These are phyloP conservation scores for Phytophthora tentaculata DNA, from an alignment of 352 stramenopile species.

Conservation along the genomic window DNA sequence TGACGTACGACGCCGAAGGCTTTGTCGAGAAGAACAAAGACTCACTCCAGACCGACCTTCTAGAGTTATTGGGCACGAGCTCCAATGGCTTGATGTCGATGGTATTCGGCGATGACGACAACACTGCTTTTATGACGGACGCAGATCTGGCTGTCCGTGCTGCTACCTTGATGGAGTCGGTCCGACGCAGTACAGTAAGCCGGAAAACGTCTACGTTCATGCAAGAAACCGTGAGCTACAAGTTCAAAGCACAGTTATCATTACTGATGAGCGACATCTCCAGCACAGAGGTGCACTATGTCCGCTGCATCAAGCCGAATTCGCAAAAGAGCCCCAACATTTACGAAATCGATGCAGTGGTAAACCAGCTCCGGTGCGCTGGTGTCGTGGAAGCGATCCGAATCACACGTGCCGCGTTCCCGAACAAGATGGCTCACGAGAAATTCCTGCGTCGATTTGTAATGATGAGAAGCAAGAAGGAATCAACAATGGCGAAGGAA, in stretches of 20 bases:
- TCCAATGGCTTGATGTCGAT: conserved; percentile 76
- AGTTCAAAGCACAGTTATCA: conserved; percentile 90
- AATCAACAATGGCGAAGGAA: conserved; percentile 21
- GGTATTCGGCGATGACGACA: conserved; percentile 65
- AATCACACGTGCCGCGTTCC: conserved; percentile 89
- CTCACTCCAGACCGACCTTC: conserved; percentile 77
- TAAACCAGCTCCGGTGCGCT: conserved; percentile 89
- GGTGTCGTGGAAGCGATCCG: conserved; percentile 92
- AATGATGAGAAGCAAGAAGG: conserved; percentile 60
- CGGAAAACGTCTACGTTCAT: conserved; percentile 86
- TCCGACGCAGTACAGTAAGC: conserved; percentile 52
- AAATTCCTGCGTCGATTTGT: conserved; percentile 87
- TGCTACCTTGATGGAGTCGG: conserved; percentile 51
- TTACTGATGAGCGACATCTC: conserved; percentile 89
- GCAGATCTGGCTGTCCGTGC: conserved; percentile 64
- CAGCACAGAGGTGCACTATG: conserved; percentile 87
- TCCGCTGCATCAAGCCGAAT: conserved; percentile 94
- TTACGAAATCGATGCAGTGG: conserved; percentile 88
- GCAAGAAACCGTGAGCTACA: conserved; percentile 90
- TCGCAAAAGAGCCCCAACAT: conserved; percentile 69
- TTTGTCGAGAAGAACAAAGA: conserved; percentile 93
- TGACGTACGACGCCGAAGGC: conserved; percentile 82
- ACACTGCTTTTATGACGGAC: conserved; percentile 64
- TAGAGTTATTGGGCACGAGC: conserved; percentile 74
- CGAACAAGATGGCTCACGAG: conserved; percentile 95